Percentiles rank a stretch among this genome's conserved stretches.
These are phyloP conservation scores for Boeremia exigua DNA, from an alignment of 2,329 filamentous ascomycete genomes.

Conservation along the genomic window DNA sequence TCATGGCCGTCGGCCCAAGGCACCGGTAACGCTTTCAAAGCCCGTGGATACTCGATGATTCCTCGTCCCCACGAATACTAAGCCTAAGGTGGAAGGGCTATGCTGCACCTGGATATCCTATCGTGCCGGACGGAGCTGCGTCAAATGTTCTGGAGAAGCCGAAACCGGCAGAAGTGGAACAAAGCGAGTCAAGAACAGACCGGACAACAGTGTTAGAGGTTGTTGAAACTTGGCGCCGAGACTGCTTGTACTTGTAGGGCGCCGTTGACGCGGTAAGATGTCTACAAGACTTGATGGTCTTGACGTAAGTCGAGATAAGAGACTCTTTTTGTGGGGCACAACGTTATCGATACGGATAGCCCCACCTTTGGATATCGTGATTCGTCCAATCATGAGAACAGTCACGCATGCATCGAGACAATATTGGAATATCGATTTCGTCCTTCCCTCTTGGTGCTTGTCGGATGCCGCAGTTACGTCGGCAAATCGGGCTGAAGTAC, in stretches of 20 bases:
- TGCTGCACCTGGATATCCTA: slow-evolving; percentile 10
- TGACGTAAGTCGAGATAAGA: slow-evolving; percentile 33
- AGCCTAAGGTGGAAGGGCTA: slow-evolving; percentile 1
- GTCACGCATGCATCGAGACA: background rate
- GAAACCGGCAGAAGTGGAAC: slow-evolving; percentile 16
- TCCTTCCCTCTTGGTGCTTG: background rate
- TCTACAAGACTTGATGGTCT: slow-evolving; percentile 9
- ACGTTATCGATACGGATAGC: slow-evolving; percentile 9
- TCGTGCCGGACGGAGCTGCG: slow-evolving; percentile 16
- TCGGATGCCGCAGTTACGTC: slow-evolving; percentile 1
- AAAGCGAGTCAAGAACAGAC: slow-evolving; percentile 12
- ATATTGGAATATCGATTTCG: background rate
- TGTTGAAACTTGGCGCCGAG: slow-evolving; percentile 32
- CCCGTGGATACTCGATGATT: background rate
- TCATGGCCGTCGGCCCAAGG: slow-evolving; percentile 15
- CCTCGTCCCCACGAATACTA: slow-evolving; percentile 8
- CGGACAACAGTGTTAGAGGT: slow-evolving; percentile 7
- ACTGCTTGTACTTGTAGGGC: slow-evolving; percentile 14
- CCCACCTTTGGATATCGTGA: background rate
- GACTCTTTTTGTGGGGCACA: background rate
- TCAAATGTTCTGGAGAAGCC: slow-evolving; percentile 4
- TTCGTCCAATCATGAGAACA: background rate
- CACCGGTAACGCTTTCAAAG: background rate
- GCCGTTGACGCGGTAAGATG: slow-evolving; percentile 18
- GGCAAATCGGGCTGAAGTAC: slow-evolving; percentile 1